A percentile compares a stretch with the other conserved stretches of the same genome.
Evolutionary conservation across 169 alveolate genomes (phyloP).

Genomic region (Eimeria mitis): DNA sequence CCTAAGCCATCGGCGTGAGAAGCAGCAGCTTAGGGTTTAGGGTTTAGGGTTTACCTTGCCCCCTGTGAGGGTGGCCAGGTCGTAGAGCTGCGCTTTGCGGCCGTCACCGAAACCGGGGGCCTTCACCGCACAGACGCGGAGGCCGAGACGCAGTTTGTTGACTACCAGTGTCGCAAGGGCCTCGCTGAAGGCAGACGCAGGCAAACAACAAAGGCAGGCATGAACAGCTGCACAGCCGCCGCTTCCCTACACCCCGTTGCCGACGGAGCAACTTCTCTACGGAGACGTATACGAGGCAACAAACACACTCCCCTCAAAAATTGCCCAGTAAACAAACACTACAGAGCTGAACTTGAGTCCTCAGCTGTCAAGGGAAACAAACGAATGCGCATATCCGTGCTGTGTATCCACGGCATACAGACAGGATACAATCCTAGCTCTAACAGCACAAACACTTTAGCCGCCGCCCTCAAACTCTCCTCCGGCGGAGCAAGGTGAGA

Average conservation of each 20-base stretch:
- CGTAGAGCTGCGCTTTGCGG: slow-evolving; percentile 97
- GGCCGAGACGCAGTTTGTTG: slow-evolving; percentile 98
- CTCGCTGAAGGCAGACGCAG: slow-evolving; percentile 90
- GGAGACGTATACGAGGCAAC: background rate
- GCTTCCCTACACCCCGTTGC: background rate
- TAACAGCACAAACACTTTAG: background rate
- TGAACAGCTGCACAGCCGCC: background rate
- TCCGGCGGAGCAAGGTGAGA: background rate
- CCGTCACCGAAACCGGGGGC: slow-evolving; percentile 98
- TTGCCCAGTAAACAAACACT: background rate
- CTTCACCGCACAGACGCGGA: slow-evolving; percentile 97
- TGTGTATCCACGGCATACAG: background rate
- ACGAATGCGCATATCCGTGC: no score
- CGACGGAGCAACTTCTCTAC: background rate
- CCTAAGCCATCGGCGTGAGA: background rate
- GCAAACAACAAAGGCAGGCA: background rate
- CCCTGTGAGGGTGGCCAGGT: slow-evolving; percentile 98
- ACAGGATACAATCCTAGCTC: background rate
- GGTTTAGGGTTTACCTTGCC: slow-evolving; percentile 89
- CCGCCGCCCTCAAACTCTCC: background rate
- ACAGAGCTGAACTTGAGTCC: background rate
- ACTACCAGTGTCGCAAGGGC: slow-evolving; percentile 99
- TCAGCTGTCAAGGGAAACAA: background rate
- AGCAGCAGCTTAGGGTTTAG: background rate
- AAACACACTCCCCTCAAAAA: background rate